phyloP scores from a whole-genome alignment of 306 rosid species.

The Biancaea sappan region DNA sequence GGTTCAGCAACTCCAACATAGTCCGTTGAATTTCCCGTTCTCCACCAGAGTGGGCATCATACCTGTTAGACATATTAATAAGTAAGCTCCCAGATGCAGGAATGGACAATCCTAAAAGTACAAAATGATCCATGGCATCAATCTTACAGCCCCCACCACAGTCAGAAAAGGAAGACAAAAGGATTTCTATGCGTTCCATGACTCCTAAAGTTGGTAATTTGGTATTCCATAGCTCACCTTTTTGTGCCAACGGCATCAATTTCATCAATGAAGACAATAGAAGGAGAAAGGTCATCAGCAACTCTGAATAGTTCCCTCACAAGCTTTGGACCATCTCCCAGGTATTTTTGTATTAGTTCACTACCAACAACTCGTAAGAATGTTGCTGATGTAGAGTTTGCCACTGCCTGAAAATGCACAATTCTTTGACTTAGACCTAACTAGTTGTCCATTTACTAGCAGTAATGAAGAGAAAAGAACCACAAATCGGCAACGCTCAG shows the following conservation, averaged over 20 bases:
- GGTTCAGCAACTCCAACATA: slow-evolving; percentile 89
- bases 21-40: slow-evolving; percentile 96
- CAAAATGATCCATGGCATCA: background rate
- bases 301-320: slow-evolving; percentile 96
- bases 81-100: slow-evolving; percentile 17
- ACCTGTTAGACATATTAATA: slow-evolving; percentile 47
- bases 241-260: slow-evolving; percentile 93
- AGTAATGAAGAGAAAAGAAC: background rate
- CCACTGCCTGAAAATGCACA: slow-evolving; percentile 69
- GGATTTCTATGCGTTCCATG: background rate
- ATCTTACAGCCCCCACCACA: background rate
- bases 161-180: background rate
- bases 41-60: slow-evolving; percentile 95
- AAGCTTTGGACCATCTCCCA: slow-evolving; percentile 95
- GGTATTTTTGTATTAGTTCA: slow-evolving; percentile 87
- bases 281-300: slow-evolving; percentile 93
- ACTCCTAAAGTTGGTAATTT: slow-evolving; percentile 20
- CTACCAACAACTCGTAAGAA: slow-evolving; percentile 97
- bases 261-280: slow-evolving; percentile 96
- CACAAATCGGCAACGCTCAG: background rate
- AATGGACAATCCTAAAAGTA: slow-evolving; percentile 7
- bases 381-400: slow-evolving; percentile 95
- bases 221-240: slow-evolving; percentile 58
- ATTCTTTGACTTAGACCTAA: slow-evolving; percentile 27
- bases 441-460: slow-evolving; percentile 7